Evolutionary conservation across 2,329 filamentous ascomycete genomes (phyloP).

Genomic region (Alternaria atra): DNA sequence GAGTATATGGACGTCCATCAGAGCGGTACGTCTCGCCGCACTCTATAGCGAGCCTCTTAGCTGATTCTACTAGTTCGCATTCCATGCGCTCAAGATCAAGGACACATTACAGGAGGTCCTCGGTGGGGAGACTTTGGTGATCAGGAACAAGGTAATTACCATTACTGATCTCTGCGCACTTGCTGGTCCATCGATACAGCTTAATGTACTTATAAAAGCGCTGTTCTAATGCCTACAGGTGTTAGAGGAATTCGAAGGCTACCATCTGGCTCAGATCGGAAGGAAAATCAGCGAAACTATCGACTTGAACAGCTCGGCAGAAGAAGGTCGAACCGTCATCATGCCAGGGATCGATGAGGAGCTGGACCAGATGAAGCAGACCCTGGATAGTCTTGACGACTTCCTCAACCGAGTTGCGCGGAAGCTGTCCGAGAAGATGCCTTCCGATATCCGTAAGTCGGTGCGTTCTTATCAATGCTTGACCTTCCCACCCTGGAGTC

Average conservation of each 20-base stretch:
- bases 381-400: conserved; percentile 78
- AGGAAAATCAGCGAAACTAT: conserved; percentile 74
- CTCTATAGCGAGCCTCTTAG: rapidly evolving
- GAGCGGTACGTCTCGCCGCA: conserved; percentile 53
- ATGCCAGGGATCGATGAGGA: conserved; percentile 74
- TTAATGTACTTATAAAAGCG: not conserved
- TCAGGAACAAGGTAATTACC: conserved; percentile 63
- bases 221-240: conserved; percentile 55
- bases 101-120: conserved; percentile 68
- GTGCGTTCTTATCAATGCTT: not conserved
- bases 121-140: conserved; percentile 61
- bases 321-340: conserved; percentile 76
- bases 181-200: too few species aligned
- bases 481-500: not conserved
- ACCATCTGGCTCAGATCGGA: conserved; percentile 71
- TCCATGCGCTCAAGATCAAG: conserved; percentile 73
- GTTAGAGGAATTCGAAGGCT: conserved; percentile 66
- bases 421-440: conserved; percentile 70
- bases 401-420: conserved; percentile 74
- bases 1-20: conserved; percentile 77
- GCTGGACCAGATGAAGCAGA: conserved; percentile 79
- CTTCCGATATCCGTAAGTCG: conserved; percentile 60
- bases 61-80: conserved; percentile 67
- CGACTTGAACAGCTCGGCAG: conserved; percentile 80
- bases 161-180: too few species aligned